These are phyloP conservation scores for Dionaea muscipula DNA, from an alignment of 179 eudicot species.

Conservation along the genomic window DNA sequence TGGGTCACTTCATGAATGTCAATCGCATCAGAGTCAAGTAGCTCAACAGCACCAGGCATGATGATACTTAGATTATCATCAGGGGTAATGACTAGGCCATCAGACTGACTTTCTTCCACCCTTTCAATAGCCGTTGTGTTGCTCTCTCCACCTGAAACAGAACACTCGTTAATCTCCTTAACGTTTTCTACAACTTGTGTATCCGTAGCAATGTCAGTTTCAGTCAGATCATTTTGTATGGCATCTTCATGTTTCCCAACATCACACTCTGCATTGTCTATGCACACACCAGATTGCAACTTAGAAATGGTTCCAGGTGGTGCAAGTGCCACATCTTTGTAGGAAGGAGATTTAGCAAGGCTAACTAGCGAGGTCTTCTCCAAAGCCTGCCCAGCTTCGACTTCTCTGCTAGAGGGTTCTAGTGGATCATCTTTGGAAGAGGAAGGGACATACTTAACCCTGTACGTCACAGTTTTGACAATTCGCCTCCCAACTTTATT, in stretches of 20 bases:
- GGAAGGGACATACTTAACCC: conserved; percentile 70
- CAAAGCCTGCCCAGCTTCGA: conserved; percentile 30
- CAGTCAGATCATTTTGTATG: conserved; percentile 8
- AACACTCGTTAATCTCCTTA: conserved; percentile 26
- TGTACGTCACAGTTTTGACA: conserved; percentile 64
- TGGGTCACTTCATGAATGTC: conserved; percentile 38
- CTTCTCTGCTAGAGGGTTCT: conserved; percentile 34
- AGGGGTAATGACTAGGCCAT: conserved; percentile 17
- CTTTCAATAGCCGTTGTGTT: conserved; percentile 19
- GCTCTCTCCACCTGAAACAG: conserved; percentile 15
- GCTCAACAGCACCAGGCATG: conserved; percentile 16
- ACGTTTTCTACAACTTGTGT: conserved; percentile 21
- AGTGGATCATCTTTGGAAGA: conserved; percentile 24
- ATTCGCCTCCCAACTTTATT: conserved; percentile 66
- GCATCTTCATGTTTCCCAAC: conserved; percentile 16
- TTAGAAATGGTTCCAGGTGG: conserved; percentile 87
- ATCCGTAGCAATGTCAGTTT: conserved; percentile 11
- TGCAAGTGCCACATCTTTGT: conserved; percentile 95
- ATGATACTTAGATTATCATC: conserved; percentile 11
- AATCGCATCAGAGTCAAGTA: conserved; percentile 26
- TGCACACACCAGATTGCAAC: conserved; percentile 38
- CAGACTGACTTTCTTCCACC: conserved; percentile 23
- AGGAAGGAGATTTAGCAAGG: conserved; percentile 91
- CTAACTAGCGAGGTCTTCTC: conserved; percentile 65
- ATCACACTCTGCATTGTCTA: conserved; percentile 21